Percentiles rank a stretch among this genome's conserved stretches.
These are phyloP conservation scores for Truncatella angustata DNA, from an alignment of 2,329 filamentous ascomycete species.

Conservation along the genomic window DNA sequence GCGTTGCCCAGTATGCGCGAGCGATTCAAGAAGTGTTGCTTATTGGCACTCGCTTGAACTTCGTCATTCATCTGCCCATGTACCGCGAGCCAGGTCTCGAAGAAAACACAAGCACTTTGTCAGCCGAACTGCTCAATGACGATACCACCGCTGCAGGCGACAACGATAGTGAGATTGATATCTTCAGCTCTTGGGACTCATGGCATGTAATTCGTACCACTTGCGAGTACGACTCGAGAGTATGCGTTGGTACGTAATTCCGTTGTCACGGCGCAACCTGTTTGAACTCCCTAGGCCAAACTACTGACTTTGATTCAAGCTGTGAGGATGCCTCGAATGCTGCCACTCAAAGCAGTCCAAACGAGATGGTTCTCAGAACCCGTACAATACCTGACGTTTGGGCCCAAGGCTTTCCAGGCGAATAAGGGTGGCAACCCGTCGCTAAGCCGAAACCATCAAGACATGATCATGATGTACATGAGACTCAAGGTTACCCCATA, in stretches of 20 bases:
- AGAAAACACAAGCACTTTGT: conserved; percentile 30
- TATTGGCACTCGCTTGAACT: conserved; percentile 71
- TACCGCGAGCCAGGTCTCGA: conserved; percentile 67
- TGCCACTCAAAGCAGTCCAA: conserved; percentile 60
- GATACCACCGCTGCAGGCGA: conserved; percentile 27
- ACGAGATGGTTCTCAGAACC: conserved; percentile 70
- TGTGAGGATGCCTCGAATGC: conserved; percentile 54
- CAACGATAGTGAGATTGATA: conserved; percentile 53
- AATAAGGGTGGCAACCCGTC: conserved; percentile 62
- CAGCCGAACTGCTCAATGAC: conserved; percentile 2
- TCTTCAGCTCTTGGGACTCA: conserved; percentile 85
- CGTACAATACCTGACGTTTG: conserved; percentile 59
- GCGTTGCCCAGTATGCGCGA: conserved; percentile 75
- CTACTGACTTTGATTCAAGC: conserved; percentile 37
- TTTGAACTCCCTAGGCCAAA: too few relatives aligned
- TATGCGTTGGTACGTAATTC: conserved; percentile 74
- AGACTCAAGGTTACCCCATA: conserved; percentile 61
- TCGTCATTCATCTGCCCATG: conserved; percentile 83
- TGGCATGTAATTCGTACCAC: conserved; percentile 86
- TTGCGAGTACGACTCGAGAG: conserved; percentile 79
- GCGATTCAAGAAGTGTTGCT: conserved; percentile 77
- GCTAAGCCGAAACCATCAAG: conserved; percentile 60
- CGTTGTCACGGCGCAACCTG: too few relatives aligned
- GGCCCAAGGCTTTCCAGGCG: conserved; percentile 51
- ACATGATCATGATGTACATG: conserved; percentile 61